Conservation (phyloP, 192 early-diverging fungal genomes). For the Entophlyctis luteolus region DNA sequence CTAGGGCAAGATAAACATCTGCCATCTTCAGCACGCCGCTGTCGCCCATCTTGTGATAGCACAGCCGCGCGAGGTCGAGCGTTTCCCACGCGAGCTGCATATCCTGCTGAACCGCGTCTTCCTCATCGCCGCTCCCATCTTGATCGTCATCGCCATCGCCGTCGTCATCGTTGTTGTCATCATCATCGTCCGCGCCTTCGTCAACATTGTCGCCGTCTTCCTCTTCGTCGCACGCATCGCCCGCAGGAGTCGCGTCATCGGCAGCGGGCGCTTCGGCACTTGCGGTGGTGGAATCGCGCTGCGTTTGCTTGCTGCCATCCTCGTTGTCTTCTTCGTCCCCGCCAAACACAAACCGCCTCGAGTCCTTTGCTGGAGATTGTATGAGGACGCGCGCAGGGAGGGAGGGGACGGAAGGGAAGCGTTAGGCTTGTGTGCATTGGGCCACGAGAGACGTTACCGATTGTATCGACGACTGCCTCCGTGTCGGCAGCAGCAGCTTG, state of each 20-base stretch:
- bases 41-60: slow-evolving; percentile 54
- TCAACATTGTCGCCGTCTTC: not conserved
- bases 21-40: slow-evolving; percentile 46
- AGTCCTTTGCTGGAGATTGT: slow-evolving; percentile 4
- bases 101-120: slow-evolving; percentile 27
- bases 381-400: too few relatives aligned
- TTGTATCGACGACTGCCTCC: not conserved
- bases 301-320: not conserved
- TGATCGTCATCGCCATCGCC: slow-evolving; percentile 24
- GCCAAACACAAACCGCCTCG: slow-evolving; percentile 23
- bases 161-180: slow-evolving; percentile 25
- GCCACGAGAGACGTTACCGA: too few relatives aligned
- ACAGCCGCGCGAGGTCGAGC: slow-evolving; percentile 77
- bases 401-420: not conserved
- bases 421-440: not conserved
- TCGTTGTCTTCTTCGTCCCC: slow-evolving; percentile 44
- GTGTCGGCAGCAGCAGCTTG: slow-evolving; percentile 21
- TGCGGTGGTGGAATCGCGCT: not conserved
- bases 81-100: slow-evolving; percentile 79
- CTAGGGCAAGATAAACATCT: slow-evolving; percentile 69
- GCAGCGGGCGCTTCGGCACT: not conserved
- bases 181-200: slow-evolving; percentile 23
- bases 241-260: not conserved
- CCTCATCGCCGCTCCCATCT: slow-evolving; percentile 43
- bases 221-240: not conserved